These are phyloP conservation scores for Pleurotus giganteus DNA, from an alignment of 768 basidiomycete genomes.

Conservation along the genomic window DNA sequence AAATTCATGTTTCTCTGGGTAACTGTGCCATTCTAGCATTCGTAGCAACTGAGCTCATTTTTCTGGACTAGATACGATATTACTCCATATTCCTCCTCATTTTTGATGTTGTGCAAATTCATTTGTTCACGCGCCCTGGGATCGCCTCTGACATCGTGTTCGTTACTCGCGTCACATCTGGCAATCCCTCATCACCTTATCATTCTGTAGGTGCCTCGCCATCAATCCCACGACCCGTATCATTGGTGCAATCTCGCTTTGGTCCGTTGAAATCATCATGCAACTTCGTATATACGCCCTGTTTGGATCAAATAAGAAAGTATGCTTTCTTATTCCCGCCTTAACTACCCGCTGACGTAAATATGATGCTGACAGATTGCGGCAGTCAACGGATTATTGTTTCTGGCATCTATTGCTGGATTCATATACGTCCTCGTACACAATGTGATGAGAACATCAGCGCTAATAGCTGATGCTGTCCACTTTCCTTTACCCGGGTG, in stretches of 20 bases:
- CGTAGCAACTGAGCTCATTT: background rate
- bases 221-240: slow-evolving; percentile 43
- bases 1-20: slow-evolving; percentile 45
- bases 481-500: slow-evolving; percentile 39
- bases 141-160: slow-evolving; percentile 34
- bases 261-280: slow-evolving; percentile 50
- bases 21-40: slow-evolving; percentile 2
- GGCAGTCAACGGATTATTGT: slow-evolving; percentile 35
- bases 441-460: slow-evolving; percentile 31
- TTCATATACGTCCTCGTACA: slow-evolving; percentile 40
- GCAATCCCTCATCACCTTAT: background rate
- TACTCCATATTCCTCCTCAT: slow-evolving; percentile 41
- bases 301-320: slow-evolving; percentile 36
- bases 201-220: slow-evolving; percentile 35
- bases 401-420: slow-evolving; percentile 35
- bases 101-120: slow-evolving; percentile 45
- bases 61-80: slow-evolving; percentile 38
- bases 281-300: slow-evolving; percentile 44
- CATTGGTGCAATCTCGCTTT: slow-evolving; percentile 41
- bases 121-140: slow-evolving; percentile 36
- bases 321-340: slow-evolving; percentile 10
- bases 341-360: background rate
- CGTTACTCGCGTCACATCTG: slow-evolving; percentile 12
- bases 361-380: slow-evolving; percentile 26
- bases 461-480: slow-evolving; percentile 32